Evolutionary conservation across 2,329 filamentous ascomycete species (phyloP).

Genomic region (Colletotrichum sp.): DNA sequence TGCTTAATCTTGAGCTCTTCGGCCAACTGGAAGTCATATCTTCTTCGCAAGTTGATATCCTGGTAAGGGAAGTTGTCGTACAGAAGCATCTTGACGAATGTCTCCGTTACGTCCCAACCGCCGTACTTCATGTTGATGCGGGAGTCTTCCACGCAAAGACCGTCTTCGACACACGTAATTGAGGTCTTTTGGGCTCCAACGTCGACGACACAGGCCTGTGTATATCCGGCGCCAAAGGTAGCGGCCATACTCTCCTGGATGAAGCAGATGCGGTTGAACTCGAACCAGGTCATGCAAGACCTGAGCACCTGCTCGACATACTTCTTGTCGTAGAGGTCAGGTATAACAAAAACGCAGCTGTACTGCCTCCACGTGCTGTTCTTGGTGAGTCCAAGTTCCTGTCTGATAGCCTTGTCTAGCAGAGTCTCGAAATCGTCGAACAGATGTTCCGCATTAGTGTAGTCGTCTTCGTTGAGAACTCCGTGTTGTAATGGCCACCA

Average conservation of each 20-base stretch:
- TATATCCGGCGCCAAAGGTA: slow-evolving; percentile 93
- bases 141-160: slow-evolving; percentile 92
- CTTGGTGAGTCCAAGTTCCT: slow-evolving; percentile 79
- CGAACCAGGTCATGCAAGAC: slow-evolving; percentile 86
- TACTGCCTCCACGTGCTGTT: slow-evolving; percentile 88
- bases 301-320: slow-evolving; percentile 87
- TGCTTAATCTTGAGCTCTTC: slow-evolving; percentile 95
- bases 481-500: slow-evolving; percentile 91
- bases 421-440: slow-evolving; percentile 88
- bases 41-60: slow-evolving; percentile 87
- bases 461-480: slow-evolving; percentile 90
- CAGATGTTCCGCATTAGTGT: slow-evolving; percentile 77
- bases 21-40: slow-evolving; percentile 91
- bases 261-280: slow-evolving; percentile 88
- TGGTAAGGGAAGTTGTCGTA: slow-evolving; percentile 95
- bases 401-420: slow-evolving; percentile 83
- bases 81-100: slow-evolving; percentile 97
- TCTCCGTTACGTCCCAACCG: slow-evolving; percentile 89
- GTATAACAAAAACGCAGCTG: slow-evolving; percentile 95
- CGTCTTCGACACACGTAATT: slow-evolving; percentile 95
- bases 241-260: slow-evolving; percentile 96
- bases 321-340: slow-evolving; percentile 93
- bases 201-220: slow-evolving; percentile 92
- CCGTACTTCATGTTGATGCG: slow-evolving; percentile 95
- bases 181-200: slow-evolving; percentile 98